These are phyloP conservation scores for Sclerotinia minor DNA, from an alignment of 2,329 filamentous ascomycete species.

Conservation along the genomic window DNA sequence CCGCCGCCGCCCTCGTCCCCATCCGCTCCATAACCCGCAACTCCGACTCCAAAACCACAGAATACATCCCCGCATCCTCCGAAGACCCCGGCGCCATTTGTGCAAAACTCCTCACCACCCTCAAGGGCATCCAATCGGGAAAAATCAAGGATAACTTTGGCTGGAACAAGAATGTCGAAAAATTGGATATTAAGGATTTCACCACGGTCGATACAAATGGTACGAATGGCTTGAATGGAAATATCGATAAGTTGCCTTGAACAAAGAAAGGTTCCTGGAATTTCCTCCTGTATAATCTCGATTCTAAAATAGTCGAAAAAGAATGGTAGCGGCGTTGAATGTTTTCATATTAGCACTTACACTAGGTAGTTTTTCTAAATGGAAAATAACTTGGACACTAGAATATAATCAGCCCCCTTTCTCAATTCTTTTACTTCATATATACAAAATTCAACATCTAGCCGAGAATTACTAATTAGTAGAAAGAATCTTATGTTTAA, in stretches of 20 bases:
- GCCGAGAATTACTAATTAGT: too few relatives aligned
- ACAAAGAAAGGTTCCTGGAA: too few relatives aligned
- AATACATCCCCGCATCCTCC: slow-evolving; percentile 55
- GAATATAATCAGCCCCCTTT: too few relatives aligned
- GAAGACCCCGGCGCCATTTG: slow-evolving; percentile 74
- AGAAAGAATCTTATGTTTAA: too few relatives aligned
- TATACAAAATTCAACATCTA: too few relatives aligned
- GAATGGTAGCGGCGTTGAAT: not conserved
- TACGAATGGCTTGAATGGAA: slow-evolving; percentile 27
- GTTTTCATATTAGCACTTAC: not conserved
- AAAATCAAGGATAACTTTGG: slow-evolving; percentile 65
- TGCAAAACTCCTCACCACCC: slow-evolving; percentile 67
- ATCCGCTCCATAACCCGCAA: slow-evolving; percentile 85
- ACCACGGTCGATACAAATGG: slow-evolving; percentile 32
- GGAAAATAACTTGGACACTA: not conserved
- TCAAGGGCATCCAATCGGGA: slow-evolving; percentile 85
- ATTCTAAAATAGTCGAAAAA: not conserved
- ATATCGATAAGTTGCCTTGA: slow-evolving; percentile 30
- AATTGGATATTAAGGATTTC: slow-evolving; percentile 39
- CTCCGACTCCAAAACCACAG: slow-evolving; percentile 51
- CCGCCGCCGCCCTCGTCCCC: slow-evolving; percentile 85
- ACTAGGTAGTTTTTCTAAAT: not conserved
- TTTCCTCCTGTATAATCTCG: not conserved
- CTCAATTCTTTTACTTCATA: too few relatives aligned
- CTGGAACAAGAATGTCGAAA: slow-evolving; percentile 40